Percentiles rank a stretch among this genome's conserved stretches.
phyloP scores from a whole-genome alignment of 1,284 basidiomycete genomes.

The Ceratobasidium sp. region DNA sequence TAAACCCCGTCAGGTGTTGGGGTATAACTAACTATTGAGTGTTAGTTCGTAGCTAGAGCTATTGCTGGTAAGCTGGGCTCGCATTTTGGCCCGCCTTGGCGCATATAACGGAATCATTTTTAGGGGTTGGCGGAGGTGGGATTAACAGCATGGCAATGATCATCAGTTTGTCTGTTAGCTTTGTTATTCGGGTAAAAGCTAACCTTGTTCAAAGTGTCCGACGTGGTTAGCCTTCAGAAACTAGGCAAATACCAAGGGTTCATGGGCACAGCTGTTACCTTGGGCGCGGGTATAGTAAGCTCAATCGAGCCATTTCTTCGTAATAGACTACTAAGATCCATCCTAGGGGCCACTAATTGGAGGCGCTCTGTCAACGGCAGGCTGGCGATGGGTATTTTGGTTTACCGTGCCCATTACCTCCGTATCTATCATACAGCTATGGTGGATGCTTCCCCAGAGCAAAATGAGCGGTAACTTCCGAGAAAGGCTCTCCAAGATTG shows the following conservation, averaged over 20 bases:
- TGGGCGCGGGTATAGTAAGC: constrained; percentile 42
- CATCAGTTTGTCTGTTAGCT: constrained; percentile 10
- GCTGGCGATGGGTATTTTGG: constrained; percentile 46
- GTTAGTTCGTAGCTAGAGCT: constrained; percentile 29
- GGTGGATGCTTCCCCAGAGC: constrained; percentile 45
- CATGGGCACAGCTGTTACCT: constrained; percentile 65
- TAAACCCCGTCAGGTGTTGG: neutral
- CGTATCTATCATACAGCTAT: constrained; percentile 32
- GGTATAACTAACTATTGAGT: neutral
- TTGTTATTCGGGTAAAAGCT: neutral
- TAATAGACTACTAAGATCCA: neutral
- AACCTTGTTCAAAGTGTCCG: constrained; percentile 56
- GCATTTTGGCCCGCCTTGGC: too few species aligned
- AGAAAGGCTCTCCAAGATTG: constrained; percentile 34
- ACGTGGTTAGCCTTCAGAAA: constrained; percentile 80
- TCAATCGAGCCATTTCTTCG: neutral
- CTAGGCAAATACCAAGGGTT: constrained; percentile 80
- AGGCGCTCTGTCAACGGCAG: constrained; percentile 36
- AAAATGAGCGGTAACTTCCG: constrained; percentile 37
- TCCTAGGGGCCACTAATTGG: constrained; percentile 39
- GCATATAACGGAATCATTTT: neutral
- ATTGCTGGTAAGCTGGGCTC: neutral
- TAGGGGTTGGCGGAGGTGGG: constrained; percentile 39
- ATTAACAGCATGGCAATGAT: constrained; percentile 46
- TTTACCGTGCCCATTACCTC: constrained; percentile 35